Conservation (phyloP, 768 basidiomycete species). For the Paxillus ammoniavirescens region DNA sequence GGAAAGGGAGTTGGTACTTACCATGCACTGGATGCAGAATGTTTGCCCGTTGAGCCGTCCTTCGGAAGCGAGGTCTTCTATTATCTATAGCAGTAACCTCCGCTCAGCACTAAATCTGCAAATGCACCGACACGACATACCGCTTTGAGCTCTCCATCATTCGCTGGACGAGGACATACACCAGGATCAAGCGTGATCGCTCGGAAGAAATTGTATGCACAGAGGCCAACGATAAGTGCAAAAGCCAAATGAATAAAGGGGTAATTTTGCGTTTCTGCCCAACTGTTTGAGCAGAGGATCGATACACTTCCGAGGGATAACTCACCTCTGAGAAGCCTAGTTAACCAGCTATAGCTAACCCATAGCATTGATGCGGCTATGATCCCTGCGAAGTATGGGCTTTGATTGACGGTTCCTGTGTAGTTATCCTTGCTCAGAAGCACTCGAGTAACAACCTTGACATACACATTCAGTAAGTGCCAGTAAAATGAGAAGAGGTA, state of each 20-base stretch:
- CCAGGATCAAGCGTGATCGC: constrained; percentile 89
- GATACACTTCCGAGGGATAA: constrained; percentile 3
- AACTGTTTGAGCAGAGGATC: neutral
- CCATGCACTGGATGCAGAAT: constrained; percentile 96
- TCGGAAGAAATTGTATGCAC: constrained; percentile 89
- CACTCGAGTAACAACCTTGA: constrained; percentile 78
- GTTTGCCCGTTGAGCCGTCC: constrained; percentile 93
- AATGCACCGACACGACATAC: constrained; percentile 42
- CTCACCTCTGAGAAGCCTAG: constrained; percentile 71
- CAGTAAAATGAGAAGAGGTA: neutral
- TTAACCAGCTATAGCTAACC: constrained; percentile 83
- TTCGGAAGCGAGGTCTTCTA: constrained; percentile 87
- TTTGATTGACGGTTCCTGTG: constrained; percentile 79
- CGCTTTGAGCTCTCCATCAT: constrained; percentile 84
- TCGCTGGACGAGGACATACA: constrained; percentile 74
- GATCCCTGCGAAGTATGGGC: constrained; percentile 92
- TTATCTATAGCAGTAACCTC: constrained; percentile 49
- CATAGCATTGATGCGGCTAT: constrained; percentile 84
- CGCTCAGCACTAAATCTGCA: neutral
- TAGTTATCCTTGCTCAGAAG: constrained; percentile 79
- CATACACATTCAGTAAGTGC: constrained; percentile 8
- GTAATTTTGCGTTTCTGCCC: constrained; percentile 72
- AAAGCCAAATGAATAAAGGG: constrained; percentile 77
- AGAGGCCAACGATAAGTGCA: constrained; percentile 64
- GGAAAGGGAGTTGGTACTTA: constrained; percentile 27